A percentile compares a stretch with the other conserved stretches of the same genome.
phyloP scores from a whole-genome alignment of 2,329 filamentous ascomycete genomes.

The Colletotrichum destructivum region DNA sequence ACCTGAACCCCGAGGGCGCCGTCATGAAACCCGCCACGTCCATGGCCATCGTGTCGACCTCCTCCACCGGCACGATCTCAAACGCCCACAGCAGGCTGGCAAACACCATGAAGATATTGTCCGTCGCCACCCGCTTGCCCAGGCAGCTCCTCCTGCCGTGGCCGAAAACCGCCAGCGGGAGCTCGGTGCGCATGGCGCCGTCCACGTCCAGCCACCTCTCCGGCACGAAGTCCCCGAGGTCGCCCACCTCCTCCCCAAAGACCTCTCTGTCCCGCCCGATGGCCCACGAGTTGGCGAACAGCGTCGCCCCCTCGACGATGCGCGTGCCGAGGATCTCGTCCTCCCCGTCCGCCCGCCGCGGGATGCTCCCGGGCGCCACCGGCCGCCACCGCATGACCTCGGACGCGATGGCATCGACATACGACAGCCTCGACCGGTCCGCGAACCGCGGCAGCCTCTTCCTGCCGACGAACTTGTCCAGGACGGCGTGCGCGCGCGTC shows the following conservation, averaged over 20 bases:
- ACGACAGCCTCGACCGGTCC: conserved; percentile 57
- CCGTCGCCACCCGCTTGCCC: conserved; percentile 63
- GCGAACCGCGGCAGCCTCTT: conserved; percentile 56
- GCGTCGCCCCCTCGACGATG: conserved; percentile 60
- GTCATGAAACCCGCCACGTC: conserved; percentile 48
- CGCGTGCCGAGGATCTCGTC: conserved; percentile 55
- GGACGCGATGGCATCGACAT: conserved; percentile 59
- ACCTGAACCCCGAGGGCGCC: conserved; percentile 48
- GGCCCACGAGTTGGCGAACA: conserved; percentile 60
- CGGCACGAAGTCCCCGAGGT: conserved; percentile 50
- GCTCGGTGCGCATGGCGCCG: conserved; percentile 45
- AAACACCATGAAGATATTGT: conserved; percentile 59
- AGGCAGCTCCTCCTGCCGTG: conserved; percentile 63
- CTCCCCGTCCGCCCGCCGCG: conserved; percentile 55
- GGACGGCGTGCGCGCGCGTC: conserved; percentile 54
- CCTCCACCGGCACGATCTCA: conserved; percentile 51
- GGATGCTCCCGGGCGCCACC: conserved; percentile 53
- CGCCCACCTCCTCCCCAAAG: conserved; percentile 53
- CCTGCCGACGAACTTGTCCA: conserved; percentile 59
- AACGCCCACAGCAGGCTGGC: conserved; percentile 67
- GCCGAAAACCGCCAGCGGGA: conserved; percentile 59
- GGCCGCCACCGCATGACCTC: conserved; percentile 64
- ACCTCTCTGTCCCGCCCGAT: conserved; percentile 54
- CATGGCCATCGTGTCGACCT: conserved; percentile 44
- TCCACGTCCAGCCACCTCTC: conserved; percentile 49